These are phyloP conservation scores for Brassica nigra DNA, from an alignment of 345 rosid species.

Conservation along the genomic window DNA sequence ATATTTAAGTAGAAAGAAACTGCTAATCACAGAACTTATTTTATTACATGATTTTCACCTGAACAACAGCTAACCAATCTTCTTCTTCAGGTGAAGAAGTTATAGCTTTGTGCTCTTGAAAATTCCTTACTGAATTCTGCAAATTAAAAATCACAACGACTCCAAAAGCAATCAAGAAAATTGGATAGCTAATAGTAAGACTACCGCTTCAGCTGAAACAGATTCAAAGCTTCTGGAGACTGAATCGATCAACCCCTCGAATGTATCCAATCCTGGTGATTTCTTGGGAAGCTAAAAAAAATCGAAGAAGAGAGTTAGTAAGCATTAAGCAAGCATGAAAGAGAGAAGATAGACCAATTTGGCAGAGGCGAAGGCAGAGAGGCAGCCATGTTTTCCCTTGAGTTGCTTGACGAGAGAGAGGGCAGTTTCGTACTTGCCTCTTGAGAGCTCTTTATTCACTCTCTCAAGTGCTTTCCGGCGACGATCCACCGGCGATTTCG, in stretches of 20 bases:
- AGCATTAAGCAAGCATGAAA: background rate
- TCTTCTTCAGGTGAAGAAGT: constrained; percentile 29
- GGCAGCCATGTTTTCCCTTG: constrained; percentile 46
- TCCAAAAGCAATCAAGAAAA: background rate
- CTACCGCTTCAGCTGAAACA: constrained; percentile 39
- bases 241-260: constrained; percentile 46
- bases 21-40: background rate
- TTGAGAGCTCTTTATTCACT: constrained; percentile 50
- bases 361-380: constrained; percentile 55
- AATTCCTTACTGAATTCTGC: constrained; percentile 4
- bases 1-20: background rate
- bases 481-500: constrained; percentile 27
- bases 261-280: constrained; percentile 29
- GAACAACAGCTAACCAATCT: constrained; percentile 34
- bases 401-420: constrained; percentile 52
- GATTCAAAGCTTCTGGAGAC: constrained; percentile 39
- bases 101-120: background rate
- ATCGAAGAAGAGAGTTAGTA: background rate
- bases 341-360: constrained; percentile 44
- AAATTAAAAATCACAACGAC: background rate
- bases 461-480: constrained; percentile 50
- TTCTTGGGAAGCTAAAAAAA: constrained; percentile 49
- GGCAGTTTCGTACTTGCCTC: constrained; percentile 47
- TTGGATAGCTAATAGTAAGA: background rate
- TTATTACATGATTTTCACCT: constrained; percentile 22